A percentile compares a stretch with the other conserved stretches of the same genome.
Evolutionary conservation across 805 yeast genomes (phyloP).

Genomic region (Helenozyma baotianmanensis): DNA sequence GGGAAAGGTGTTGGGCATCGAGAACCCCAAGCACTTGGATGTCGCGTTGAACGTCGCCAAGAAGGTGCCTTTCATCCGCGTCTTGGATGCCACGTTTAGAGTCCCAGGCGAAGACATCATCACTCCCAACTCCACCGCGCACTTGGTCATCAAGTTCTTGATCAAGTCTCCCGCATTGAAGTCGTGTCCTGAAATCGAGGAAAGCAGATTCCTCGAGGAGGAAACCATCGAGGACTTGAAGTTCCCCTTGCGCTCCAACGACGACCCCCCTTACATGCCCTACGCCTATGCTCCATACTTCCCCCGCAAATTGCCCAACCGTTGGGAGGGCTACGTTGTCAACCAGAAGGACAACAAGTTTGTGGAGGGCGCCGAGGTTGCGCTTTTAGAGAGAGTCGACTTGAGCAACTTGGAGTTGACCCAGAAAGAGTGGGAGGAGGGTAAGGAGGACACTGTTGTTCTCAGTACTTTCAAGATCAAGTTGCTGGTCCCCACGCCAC

Average conservation of each 20-base stretch:
- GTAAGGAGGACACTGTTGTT: conserved; percentile 33
- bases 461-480: conserved; percentile 76
- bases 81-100: conserved; percentile 65
- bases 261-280: conserved; percentile 67
- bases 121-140: conserved; percentile 63
- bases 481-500: conserved; percentile 75
- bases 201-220: conserved; percentile 45
- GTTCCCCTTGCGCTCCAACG: conserved; percentile 66
- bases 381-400: conserved; percentile 46
- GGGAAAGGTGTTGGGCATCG: conserved; percentile 52
- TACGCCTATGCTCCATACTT: conserved; percentile 68
- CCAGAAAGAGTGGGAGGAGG: conserved; percentile 48
- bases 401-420: conserved; percentile 51
- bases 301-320: conserved; percentile 49
- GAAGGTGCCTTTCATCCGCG: conserved; percentile 62
- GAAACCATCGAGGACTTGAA: conserved; percentile 62
- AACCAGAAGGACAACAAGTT: conserved; percentile 78
- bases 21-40: conserved; percentile 40
- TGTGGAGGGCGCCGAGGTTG: conserved; percentile 57
- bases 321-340: conserved; percentile 67
- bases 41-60: conserved; percentile 53
- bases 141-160: conserved; percentile 69
- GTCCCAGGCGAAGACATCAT: conserved; percentile 83
- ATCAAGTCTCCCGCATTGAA: conserved; percentile 71
- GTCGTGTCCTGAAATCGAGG: conserved; percentile 44